These are phyloP conservation scores for Typha latifolia DNA, from an alignment of 176 grass and related monocot species.

Conservation along the genomic window DNA sequence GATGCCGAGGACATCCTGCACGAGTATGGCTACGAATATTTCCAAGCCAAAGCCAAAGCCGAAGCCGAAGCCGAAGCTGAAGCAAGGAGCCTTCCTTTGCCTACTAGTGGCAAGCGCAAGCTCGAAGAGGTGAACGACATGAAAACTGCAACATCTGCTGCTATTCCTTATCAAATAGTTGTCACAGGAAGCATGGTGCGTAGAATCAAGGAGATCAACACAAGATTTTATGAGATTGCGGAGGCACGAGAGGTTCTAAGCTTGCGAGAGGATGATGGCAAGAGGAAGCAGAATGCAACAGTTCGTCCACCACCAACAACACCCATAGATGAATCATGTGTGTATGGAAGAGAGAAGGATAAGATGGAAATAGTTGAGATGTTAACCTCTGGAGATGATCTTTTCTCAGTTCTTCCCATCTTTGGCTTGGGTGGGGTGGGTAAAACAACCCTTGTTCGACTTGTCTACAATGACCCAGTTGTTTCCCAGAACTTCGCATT, in stretches of 20 bases:
- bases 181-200: background rate
- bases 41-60: background rate
- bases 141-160: background rate
- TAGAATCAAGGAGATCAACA: constrained; percentile 22
- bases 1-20: constrained; percentile 34
- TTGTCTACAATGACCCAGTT: constrained; percentile 26
- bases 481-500: constrained; percentile 16
- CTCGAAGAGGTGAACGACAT: background rate
- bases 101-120: constrained; percentile 5
- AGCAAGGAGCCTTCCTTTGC: no score
- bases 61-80: background rate
- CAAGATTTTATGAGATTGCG: constrained; percentile 23
- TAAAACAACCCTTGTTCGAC: constrained; percentile 42
- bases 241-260: constrained; percentile 17
- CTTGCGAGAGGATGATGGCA: constrained; percentile 20
- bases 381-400: background rate
- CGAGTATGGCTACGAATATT: constrained; percentile 15
- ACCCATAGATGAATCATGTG: constrained; percentile 16
- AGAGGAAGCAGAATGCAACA: background rate
- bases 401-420: constrained; percentile 22
- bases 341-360: constrained; percentile 31
- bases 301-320: background rate
- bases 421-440: constrained; percentile 39
- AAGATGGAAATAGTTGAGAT: constrained; percentile 16
- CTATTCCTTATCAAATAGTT: background rate